Evolutionary conservation across 495 filamentous ascomycete species (phyloP), one percentile per base, ranked within the genome.

Genomic region (Friedmanniomyces endolithicus): DNA sequence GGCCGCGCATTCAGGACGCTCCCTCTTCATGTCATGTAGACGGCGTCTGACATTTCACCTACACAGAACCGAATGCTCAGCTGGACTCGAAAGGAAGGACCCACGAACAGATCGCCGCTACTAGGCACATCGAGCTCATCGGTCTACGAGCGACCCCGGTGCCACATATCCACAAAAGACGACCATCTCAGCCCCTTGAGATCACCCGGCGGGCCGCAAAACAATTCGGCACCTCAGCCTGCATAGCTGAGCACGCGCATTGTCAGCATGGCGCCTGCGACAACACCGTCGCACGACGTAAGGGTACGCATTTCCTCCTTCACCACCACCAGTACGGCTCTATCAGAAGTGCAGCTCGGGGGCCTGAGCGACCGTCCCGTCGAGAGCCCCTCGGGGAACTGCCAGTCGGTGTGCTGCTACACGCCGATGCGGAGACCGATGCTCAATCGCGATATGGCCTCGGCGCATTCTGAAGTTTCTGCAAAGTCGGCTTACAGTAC

Each of bases 391-490:
- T 9, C 48, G 2, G 33, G 6, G 20, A 6, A 37, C 7, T 50
- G 48, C 24, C 16, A 31, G 29, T 33, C 48, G 34, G 48, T 24
- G 4, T 50, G 48, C 24, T 50, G 51, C 51, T 16, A 7, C 51
- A 54, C 51, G 23, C 19, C 49, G 33, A 12, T 23, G 23, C 6
- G 25, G 41, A 34, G 35, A 19, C 44, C 57, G 11, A 23, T 17
- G 44, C 57, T 59, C 43, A 34, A 34, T 11, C 50, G 40, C 56
- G 53, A 49, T 22, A 33, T 23, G 43, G 33, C 52, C 1, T 49
- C 52, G 37, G 29, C 52, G 27, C 52, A 45, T 24, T 58, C 56
- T 9, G 22, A 23, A 24, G 6, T 17, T 8, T 53, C 56, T 1
- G 49, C 6, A 2, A 53, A 53, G 19, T 52, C 48, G 19, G 20